Base-by-base conservation (phyloP, 2,329 filamentous ascomycete genomes). In the Alternaria triticina region DNA sequence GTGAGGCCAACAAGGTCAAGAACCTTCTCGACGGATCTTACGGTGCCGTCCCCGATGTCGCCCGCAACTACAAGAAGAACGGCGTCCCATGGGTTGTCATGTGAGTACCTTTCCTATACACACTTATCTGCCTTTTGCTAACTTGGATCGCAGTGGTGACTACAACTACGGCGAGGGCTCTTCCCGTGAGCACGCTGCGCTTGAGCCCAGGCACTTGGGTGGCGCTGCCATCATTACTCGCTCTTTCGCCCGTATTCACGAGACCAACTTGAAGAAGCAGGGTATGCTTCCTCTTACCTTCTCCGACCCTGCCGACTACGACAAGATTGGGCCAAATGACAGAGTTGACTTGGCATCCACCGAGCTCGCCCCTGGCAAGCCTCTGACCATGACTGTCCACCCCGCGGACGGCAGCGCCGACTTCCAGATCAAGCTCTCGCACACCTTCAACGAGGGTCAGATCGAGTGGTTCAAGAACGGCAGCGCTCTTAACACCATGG, bases 191-290 rank as follows among this genome's bases (percentile, higher is more conserved):
- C 96, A 99, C 82, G 96, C 96, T 74, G 96, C 96, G 83, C 90
- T 99, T 67, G 95, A 99, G 87, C 96, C 96, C 80, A 91, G 96
- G 81, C 95, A 98, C 86, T 90, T 99, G 70, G 96, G 96, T 79
- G 96, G 95, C 83, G 89, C 97, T 77, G 96, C 95, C 78, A 97
- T 99, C 86, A 96, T 99, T 81, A 94, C 91, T 79, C 91, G 93
- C 80, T 93, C 89, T 70, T 99, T 99, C 81, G 96, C 96, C 78
- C 96, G 96, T 91, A 99, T 99, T 80, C 96, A 99, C 88, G 96
- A 99, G 88, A 99, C 96, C 87, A 99, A 99, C 89, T 85, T 99
- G 86, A 99, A 99, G 93, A 99, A 99, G 91, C 96, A 99, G 89
- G 96, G 96, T 85, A 97, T 99, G 95, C 92, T 99, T 85, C 96